phyloP scores from a whole-genome alignment of 768 basidiomycete genomes.

The Hysterangium stoloniferum region DNA sequence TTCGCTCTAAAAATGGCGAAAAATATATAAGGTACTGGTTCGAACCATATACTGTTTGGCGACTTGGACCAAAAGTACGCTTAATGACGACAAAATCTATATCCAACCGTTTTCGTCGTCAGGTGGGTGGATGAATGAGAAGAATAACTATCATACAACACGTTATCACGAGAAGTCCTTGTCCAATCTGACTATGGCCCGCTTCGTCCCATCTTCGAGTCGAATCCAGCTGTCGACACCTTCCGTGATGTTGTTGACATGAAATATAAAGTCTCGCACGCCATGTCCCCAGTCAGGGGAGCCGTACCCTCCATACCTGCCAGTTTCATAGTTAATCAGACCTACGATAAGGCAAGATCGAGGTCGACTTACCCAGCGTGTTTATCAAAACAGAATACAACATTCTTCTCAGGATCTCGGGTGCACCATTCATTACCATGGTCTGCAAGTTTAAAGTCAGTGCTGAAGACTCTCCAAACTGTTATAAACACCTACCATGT shows the following conservation, averaged over 20 bases:
- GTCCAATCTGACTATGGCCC: conserved; percentile 43
- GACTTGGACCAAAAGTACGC: no score
- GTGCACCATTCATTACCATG: conserved; percentile 79
- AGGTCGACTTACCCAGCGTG: conserved; percentile 51
- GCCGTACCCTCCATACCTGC: conserved; percentile 64
- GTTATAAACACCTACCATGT: conserved; percentile 40
- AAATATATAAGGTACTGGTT: no score
- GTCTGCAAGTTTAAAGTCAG: conserved; percentile 38
- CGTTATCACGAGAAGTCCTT: conserved; percentile 5
- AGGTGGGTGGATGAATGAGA: no score
- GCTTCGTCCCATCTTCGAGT: conserved; percentile 49
- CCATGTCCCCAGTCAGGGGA: conserved; percentile 51
- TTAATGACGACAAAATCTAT: no score
- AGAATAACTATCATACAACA: no score
- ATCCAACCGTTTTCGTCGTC: no score
- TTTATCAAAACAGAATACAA: conserved; percentile 72
- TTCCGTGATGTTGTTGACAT: conserved; percentile 36
- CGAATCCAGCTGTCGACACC: conserved; percentile 58
- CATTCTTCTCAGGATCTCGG: conserved; percentile 50
- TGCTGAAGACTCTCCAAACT: neutral
- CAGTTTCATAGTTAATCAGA: neutral
- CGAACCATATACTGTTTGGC: no score
- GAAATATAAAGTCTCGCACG: conserved; percentile 55
- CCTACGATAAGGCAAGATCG: neutral
- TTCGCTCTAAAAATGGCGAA: no score